Evolutionary conservation across 257 asterid genomes (phyloP).

Genomic region (Solanum commersonii): DNA sequence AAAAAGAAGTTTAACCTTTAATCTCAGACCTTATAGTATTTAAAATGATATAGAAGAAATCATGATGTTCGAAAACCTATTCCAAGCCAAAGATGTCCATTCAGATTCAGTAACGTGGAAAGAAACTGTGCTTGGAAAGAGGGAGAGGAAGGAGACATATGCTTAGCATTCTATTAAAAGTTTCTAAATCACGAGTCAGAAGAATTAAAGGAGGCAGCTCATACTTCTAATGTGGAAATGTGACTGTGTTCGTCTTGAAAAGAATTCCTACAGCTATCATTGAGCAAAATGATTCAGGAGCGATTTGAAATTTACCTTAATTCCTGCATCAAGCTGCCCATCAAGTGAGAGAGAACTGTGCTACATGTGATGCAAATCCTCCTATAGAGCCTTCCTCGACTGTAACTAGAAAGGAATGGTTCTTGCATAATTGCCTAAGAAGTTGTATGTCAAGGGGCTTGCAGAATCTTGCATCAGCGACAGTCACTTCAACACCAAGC

Average conservation of each 20-base stretch:
- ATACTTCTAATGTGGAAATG: neutral
- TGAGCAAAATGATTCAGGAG: neutral
- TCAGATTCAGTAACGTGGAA: neutral
- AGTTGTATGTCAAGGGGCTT: constrained; percentile 74
- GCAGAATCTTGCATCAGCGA: constrained; percentile 97
- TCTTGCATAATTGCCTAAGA: constrained; percentile 47
- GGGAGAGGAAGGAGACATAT: neutral
- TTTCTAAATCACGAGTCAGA: neutral
- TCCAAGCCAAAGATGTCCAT: neutral
- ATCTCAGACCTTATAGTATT: neutral
- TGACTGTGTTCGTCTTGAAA: neutral
- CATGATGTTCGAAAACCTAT: neutral
- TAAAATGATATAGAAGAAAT: neutral
- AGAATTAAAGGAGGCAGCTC: neutral
- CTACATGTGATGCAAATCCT: constrained; percentile 85
- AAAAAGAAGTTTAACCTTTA: neutral
- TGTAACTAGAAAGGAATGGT: constrained; percentile 55
- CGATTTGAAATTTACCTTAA: constrained; percentile 38
- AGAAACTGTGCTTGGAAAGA: neutral
- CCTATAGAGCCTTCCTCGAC: constrained; percentile 86
- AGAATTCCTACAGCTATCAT: neutral
- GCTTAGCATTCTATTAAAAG: neutral
- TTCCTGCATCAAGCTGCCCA: constrained; percentile 72
- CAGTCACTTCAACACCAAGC: constrained; percentile 60
- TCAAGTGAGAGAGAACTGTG: constrained; percentile 72